These are phyloP conservation scores for Monosporascus cannonballus DNA, from an alignment of 2,329 filamentous ascomycete species.

Conservation along the genomic window DNA sequence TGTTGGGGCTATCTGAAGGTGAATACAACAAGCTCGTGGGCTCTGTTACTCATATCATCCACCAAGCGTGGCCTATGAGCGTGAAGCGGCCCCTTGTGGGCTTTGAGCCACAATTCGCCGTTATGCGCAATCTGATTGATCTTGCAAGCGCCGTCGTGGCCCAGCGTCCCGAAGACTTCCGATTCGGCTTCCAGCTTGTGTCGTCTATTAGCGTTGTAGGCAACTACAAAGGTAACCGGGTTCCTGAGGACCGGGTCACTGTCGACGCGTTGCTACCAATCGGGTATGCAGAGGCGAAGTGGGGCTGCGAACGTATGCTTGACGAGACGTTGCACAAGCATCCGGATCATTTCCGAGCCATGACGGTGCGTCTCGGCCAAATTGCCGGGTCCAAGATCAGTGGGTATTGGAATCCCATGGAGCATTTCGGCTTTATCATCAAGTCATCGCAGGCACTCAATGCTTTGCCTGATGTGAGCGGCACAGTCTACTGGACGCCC, in stretches of 20 bases:
- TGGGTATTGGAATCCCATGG: conserved; percentile 48
- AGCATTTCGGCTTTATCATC: conserved; percentile 43
- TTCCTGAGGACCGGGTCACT: conserved; percentile 33
- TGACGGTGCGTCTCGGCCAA: conserved; percentile 41
- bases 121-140: conserved; percentile 4
- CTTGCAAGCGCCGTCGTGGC: background rate
- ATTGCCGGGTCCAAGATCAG: conserved; percentile 42
- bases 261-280: conserved; percentile 34
- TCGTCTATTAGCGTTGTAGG: conserved; percentile 34
- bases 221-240: too few relatives aligned
- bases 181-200: conserved; percentile 31
- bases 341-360: conserved; percentile 33
- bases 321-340: conserved; percentile 37
- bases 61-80: conserved; percentile 7
- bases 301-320: conserved; percentile 42
- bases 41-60: conserved; percentile 3
- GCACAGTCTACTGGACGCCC: conserved; percentile 36
- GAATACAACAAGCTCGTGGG: conserved; percentile 1
- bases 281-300: conserved; percentile 48
- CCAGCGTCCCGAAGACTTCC: background rate
- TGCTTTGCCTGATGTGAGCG: conserved; percentile 33
- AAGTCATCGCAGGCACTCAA: conserved; percentile 41
- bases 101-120: conserved; percentile 5
- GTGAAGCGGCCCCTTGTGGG: background rate
- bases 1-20: background rate